These are phyloP conservation scores for Rugosomyces carneus DNA, from an alignment of 1,284 basidiomycete species.

Conservation along the genomic window DNA sequence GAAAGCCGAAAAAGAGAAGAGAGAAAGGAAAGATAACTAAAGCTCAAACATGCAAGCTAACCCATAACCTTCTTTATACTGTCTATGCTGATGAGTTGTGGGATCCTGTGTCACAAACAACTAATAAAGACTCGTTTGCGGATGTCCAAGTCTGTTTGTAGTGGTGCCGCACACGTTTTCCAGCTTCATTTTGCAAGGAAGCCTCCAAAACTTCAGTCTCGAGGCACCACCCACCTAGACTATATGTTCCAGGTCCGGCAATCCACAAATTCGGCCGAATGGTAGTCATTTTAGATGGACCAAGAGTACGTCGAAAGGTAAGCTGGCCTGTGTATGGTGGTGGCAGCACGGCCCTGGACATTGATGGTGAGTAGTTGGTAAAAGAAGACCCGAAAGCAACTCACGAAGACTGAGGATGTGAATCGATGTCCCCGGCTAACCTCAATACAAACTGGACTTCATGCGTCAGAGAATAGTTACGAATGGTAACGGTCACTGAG, in stretches of 20 bases:
- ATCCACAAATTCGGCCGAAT: conserved; percentile 50
- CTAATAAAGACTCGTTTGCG: conserved; percentile 36
- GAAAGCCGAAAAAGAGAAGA: conserved; percentile 45
- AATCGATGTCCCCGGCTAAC: conserved; percentile 27
- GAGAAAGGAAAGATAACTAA: conserved; percentile 4
- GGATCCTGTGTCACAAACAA: conserved; percentile 31
- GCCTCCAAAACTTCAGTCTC: conserved; percentile 56
- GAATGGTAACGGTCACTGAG: conserved; percentile 52
- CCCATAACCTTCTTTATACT: conserved; percentile 6
- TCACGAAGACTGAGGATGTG: conserved; percentile 29
- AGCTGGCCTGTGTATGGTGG: conserved; percentile 56
- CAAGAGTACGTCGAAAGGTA: conserved; percentile 50
- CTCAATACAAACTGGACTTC: conserved; percentile 48
- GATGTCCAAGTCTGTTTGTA: conserved; percentile 46
- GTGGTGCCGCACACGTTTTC: conserved; percentile 32
- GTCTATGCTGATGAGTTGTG: conserved; percentile 16
- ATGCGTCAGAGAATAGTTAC: conserved; percentile 66
- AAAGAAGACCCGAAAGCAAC: conserved; percentile 15
- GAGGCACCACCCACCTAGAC: conserved; percentile 54
- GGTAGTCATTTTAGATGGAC: conserved; percentile 38
- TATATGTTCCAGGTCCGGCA: conserved; percentile 60
- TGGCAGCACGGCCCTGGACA: conserved; percentile 34
- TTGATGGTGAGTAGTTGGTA: not conserved
- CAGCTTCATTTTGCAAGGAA: conserved; percentile 19
- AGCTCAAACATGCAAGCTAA: not conserved